Conservation (phyloP, 345 rosid genomes). For the Melaleuca quinquenervia region DNA sequence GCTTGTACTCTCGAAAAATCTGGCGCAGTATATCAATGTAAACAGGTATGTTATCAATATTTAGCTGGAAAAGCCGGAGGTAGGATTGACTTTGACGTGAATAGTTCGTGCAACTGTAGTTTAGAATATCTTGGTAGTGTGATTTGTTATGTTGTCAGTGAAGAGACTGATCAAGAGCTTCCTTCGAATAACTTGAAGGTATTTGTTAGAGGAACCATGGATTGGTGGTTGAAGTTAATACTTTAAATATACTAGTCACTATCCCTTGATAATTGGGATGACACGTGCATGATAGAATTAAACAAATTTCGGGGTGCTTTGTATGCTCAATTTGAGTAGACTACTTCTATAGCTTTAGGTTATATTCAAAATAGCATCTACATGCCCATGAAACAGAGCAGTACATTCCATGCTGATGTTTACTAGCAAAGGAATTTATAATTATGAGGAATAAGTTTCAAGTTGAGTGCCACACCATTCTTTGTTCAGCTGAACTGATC, state of each 20-base stretch:
- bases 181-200: background rate
- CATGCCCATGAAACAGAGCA: background rate
- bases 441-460: background rate
- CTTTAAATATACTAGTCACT: background rate
- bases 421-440: background rate
- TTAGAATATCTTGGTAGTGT: background rate
- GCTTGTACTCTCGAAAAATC: slow-evolving; percentile 65
- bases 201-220: background rate
- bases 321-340: background rate
- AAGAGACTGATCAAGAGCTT: background rate
- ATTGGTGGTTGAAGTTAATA: background rate
- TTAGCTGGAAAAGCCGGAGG: background rate
- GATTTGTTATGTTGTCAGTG: background rate
- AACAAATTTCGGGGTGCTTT: background rate
- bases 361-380: background rate
- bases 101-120: background rate
- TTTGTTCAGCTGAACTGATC: background rate
- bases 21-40: slow-evolving; percentile 68
- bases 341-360: background rate
- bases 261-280: background rate
- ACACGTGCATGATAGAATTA: background rate
- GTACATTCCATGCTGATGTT: background rate
- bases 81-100: background rate
- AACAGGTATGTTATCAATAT: slow-evolving; percentile 56
- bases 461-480: background rate